Evolutionary conservation across 1,284 basidiomycete species (phyloP).

Genomic region (Tilletia setariae): DNA sequence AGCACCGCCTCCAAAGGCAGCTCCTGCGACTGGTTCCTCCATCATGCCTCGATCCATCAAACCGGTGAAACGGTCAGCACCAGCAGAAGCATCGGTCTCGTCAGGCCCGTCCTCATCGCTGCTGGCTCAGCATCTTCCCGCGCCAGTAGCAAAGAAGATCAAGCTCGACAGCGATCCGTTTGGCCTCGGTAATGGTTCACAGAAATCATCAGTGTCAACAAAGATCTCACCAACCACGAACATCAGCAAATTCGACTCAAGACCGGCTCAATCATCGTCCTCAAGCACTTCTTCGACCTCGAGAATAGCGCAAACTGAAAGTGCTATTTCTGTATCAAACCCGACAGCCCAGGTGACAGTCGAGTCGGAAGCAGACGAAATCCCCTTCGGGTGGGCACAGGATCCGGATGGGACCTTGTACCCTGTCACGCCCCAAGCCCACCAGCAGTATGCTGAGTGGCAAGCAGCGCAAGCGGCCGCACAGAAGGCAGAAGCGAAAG

Average conservation of each 20-base stretch:
- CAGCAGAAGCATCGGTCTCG: not conserved
- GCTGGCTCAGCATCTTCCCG: not conserved
- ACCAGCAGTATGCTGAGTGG: slow-evolving; percentile 37
- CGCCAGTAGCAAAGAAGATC: not conserved
- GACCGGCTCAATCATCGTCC: not conserved
- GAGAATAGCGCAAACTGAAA: not conserved
- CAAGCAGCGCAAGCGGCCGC: slow-evolving; percentile 5
- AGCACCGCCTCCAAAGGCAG: not conserved
- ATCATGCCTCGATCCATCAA: slow-evolving; percentile 1
- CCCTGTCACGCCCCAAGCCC: slow-evolving; percentile 50
- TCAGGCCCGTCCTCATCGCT: not conserved
- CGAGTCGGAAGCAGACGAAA: slow-evolving; percentile 22
- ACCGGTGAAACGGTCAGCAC: not conserved
- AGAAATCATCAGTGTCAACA: not conserved
- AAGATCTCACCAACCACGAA: not conserved
- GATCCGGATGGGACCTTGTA: slow-evolving; percentile 51
- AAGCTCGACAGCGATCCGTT: not conserved
- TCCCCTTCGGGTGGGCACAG: slow-evolving; percentile 43
- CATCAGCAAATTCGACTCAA: not conserved
- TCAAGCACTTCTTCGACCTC: not conserved
- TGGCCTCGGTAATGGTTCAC: not conserved
- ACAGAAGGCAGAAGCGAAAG: not conserved
- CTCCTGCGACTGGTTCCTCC: not conserved
- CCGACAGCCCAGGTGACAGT: slow-evolving; percentile 18
- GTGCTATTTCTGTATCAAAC: slow-evolving; percentile 31